Percentiles rank a stretch among this genome's conserved stretches.
These are phyloP conservation scores for Aspergillus novofumigatus DNA, from an alignment of 2,329 filamentous ascomycete genomes.

Conservation along the genomic window DNA sequence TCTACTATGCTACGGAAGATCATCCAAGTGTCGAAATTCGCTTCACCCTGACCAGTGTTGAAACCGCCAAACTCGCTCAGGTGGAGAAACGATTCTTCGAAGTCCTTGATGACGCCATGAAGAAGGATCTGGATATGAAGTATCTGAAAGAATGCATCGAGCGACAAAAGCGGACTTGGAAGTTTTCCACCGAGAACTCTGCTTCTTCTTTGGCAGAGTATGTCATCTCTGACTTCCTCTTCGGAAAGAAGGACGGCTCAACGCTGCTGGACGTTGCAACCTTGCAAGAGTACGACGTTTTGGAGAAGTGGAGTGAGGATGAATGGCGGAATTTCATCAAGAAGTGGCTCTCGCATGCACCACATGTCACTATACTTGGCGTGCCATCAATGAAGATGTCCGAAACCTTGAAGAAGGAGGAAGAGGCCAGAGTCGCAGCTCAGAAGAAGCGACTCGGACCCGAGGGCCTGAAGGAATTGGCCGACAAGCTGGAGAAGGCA, in stretches of 20 bases:
- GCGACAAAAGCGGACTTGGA: constrained; percentile 74
- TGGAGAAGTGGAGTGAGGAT: constrained; percentile 75
- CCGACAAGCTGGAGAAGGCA: constrained; percentile 71
- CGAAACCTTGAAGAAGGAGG: constrained; percentile 74
- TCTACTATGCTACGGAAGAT: constrained; percentile 73
- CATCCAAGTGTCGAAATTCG: constrained; percentile 79
- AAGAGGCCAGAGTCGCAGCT: constrained; percentile 71
- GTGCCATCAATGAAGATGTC: constrained; percentile 78
- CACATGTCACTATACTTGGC: constrained; percentile 83
- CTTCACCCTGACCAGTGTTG: constrained; percentile 81
- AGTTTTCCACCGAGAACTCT: constrained; percentile 77
- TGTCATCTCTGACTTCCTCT: constrained; percentile 89
- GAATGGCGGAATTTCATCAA: constrained; percentile 80
- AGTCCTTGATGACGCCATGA: constrained; percentile 72
- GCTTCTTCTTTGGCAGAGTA: constrained; percentile 77
- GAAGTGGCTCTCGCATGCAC: constrained; percentile 79
- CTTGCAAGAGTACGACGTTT: constrained; percentile 55
- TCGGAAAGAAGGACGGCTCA: constrained; percentile 78
- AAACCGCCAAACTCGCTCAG: constrained; percentile 74
- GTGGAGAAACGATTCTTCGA: constrained; percentile 84
- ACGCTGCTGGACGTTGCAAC: constrained; percentile 59
- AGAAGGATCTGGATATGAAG: constrained; percentile 76
- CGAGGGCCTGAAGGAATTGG: constrained; percentile 73
- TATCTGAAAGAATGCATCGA: constrained; percentile 87
- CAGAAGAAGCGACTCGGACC: constrained; percentile 75